phyloP scores from a whole-genome alignment of 352 stramenopile genomes.

The Pseudoperonospora humuli region DNA sequence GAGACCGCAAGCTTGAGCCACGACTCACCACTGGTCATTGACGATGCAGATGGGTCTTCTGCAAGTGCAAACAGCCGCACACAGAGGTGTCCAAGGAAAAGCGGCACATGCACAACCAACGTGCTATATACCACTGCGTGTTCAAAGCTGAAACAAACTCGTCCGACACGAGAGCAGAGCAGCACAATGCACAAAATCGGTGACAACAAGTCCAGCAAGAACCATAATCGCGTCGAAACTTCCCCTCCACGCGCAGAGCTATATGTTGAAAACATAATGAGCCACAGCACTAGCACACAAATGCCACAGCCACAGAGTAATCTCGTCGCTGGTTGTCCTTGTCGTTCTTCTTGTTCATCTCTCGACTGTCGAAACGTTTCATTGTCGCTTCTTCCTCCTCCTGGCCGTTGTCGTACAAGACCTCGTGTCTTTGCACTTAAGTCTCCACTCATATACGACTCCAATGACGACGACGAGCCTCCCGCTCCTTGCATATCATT shows the following conservation, averaged over 20 bases:
- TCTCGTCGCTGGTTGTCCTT: conserved; percentile 18
- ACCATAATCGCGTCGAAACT: conserved; percentile 37
- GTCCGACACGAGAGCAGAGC: conserved; percentile 34
- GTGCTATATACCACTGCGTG: conserved; percentile 66
- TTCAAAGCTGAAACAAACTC: conserved; percentile 47
- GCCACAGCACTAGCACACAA: conserved; percentile 40
- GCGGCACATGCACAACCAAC: conserved; percentile 66
- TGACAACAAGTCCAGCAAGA: conserved; percentile 54
- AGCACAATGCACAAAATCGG: conserved; percentile 52
- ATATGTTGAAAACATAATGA: conserved; percentile 70
- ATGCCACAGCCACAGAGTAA: conserved; percentile 37
- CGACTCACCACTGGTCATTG: conserved; percentile 25
- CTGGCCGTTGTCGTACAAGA: conserved; percentile 7
- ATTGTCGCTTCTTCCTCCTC: background rate
- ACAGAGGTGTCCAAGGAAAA: conserved; percentile 78
- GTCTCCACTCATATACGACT: background rate
- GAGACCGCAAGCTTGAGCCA: conserved; percentile 74
- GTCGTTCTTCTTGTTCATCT: conserved; percentile 10
- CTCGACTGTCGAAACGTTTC: background rate
- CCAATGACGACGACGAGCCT: background rate
- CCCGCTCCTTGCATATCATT: background rate
- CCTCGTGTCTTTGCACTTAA: background rate
- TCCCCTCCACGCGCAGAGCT: conserved; percentile 24
- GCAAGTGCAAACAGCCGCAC: conserved; percentile 64
- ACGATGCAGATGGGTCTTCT: conserved; percentile 28